Percentiles rank a stretch among this genome's conserved stretches.
These are phyloP conservation scores for Leccinum subgranulosum DNA, from an alignment of 768 basidiomycete species.

Conservation along the genomic window DNA sequence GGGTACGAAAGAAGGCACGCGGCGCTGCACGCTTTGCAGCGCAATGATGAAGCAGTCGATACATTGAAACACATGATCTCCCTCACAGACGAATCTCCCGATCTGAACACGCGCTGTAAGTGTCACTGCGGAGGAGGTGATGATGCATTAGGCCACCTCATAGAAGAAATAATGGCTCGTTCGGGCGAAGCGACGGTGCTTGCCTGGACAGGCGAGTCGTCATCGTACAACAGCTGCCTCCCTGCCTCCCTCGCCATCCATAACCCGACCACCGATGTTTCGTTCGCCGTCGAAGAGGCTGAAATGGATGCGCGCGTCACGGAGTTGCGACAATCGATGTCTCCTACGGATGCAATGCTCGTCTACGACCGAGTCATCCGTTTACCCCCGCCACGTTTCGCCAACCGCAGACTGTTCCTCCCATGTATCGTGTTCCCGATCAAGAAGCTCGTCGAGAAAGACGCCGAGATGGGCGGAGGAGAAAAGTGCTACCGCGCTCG, in stretches of 20 bases:
- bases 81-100: background rate
- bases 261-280: background rate
- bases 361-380: background rate
- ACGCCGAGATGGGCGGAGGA: background rate
- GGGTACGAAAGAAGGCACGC: constrained; percentile 6
- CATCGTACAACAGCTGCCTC: constrained; percentile 15
- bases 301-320: background rate
- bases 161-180: constrained; percentile 12
- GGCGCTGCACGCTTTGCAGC: background rate
- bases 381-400: constrained; percentile 1
- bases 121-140: constrained; percentile 5
- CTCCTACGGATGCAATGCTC: background rate
- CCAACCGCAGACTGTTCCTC: constrained; percentile 2
- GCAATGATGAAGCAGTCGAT: background rate
- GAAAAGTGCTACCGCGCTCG: constrained; percentile 1
- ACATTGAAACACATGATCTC: constrained; percentile 1
- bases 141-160: constrained; percentile 9
- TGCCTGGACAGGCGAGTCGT: constrained; percentile 10
- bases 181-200: constrained; percentile 6
- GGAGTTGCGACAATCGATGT: background rate
- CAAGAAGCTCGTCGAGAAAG: background rate
- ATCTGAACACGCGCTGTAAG: background rate
- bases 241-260: constrained; percentile 4
- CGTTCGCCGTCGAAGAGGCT: background rate
- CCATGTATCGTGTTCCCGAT: constrained; percentile 11